Evolutionary conservation across 108 stramenopile species (phyloP).

Genomic region (Aurantiochytrium sp.): DNA sequence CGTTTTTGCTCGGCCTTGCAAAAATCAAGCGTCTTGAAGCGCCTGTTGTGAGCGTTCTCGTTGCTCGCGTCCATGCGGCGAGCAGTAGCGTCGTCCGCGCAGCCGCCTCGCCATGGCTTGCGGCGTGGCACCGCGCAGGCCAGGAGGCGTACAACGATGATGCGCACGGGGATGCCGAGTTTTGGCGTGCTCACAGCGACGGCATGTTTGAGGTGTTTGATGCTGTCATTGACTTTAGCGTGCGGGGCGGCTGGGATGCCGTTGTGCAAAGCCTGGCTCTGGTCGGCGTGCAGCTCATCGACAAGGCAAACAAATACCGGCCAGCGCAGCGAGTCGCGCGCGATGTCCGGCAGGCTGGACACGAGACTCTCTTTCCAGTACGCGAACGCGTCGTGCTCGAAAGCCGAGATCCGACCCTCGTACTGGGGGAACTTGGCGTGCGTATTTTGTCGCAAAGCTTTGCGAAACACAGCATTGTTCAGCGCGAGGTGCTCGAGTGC

Average conservation of each 20-base stretch:
- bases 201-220: neutral
- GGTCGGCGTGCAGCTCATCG: neutral
- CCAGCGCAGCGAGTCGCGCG: neutral
- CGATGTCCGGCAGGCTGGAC: neutral
- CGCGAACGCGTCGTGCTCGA: neutral
- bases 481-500: conserved; percentile 11
- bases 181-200: neutral
- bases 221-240: neutral
- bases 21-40: neutral
- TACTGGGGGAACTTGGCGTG: neutral
- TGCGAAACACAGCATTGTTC: neutral
- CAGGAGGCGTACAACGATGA: neutral
- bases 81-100: neutral
- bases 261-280: neutral
- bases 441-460: neutral
- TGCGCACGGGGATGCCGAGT: neutral
- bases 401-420: neutral
- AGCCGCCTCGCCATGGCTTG: neutral
- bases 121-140: neutral
- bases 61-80: neutral
- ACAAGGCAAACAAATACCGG: neutral
- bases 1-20: neutral
- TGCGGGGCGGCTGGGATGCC: conserved; percentile 4
- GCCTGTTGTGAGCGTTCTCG: neutral
- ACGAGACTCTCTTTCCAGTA: neutral